These are phyloP conservation scores for Pythium aristosporum DNA, from an alignment of 352 stramenopile genomes.

Conservation along the genomic window DNA sequence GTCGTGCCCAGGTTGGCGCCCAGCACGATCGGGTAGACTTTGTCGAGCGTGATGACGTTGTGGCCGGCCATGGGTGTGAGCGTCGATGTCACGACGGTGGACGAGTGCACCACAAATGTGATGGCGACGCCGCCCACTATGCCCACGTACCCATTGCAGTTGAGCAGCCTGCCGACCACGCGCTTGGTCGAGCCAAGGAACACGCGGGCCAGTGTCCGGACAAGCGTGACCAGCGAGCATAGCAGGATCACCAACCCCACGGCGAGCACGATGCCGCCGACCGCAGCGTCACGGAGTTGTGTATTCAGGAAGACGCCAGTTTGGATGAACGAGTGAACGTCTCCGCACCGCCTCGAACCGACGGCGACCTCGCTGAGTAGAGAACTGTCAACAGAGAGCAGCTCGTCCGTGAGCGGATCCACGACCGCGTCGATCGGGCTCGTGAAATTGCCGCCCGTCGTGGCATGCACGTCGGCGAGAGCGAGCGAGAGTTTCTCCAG, in stretches of 20 bases:
- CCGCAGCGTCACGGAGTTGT: slow-evolving; percentile 47
- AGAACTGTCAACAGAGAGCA: slow-evolving; percentile 22
- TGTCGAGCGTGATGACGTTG: slow-evolving; percentile 84
- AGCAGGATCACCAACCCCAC: slow-evolving; percentile 56
- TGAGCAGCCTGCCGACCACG: slow-evolving; percentile 84
- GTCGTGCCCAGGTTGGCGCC: slow-evolving; percentile 93
- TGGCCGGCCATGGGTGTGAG: slow-evolving; percentile 88
- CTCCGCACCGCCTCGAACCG: slow-evolving; percentile 29
- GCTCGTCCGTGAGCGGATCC: slow-evolving; percentile 17
- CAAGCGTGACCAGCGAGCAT: slow-evolving; percentile 36
- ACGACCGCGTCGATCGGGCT: slow-evolving; percentile 26
- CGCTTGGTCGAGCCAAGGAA: slow-evolving; percentile 84
- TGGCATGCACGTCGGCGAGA: slow-evolving; percentile 18
- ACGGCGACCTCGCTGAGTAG: slow-evolving; percentile 12
- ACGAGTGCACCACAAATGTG: slow-evolving; percentile 90
- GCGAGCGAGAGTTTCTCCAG: slow-evolving; percentile 33
- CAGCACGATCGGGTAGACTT: slow-evolving; percentile 89
- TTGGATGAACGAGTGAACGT: slow-evolving; percentile 36
- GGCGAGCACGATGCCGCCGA: slow-evolving; percentile 45
- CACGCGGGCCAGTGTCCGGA: slow-evolving; percentile 38
- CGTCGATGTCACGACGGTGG: slow-evolving; percentile 88
- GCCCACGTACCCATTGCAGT: slow-evolving; percentile 89
- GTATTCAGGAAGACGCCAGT: slow-evolving; percentile 36
- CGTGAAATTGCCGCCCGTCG: slow-evolving; percentile 17
- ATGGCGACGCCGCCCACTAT: slow-evolving; percentile 83